These are phyloP conservation scores for Tricholomella constricta DNA, from an alignment of 768 basidiomycete species.

Conservation along the genomic window DNA sequence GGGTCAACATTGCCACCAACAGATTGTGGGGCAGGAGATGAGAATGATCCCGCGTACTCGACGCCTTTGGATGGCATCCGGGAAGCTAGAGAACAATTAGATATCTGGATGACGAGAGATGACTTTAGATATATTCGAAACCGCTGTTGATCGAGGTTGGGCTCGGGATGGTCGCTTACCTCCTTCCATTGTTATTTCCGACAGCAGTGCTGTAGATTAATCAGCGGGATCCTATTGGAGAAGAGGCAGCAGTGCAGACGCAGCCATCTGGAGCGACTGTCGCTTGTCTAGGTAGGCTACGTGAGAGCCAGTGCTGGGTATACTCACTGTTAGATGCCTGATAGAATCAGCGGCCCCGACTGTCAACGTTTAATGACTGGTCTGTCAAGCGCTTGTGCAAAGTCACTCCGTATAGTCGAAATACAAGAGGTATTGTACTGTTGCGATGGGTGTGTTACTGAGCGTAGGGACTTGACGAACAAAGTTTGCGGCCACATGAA, in stretches of 20 bases:
- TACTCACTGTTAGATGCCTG: not conserved
- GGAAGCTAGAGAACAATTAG: not conserved
- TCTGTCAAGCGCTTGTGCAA: too few species aligned
- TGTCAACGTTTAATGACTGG: too few species aligned
- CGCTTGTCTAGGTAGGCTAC: not conserved
- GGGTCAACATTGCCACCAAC: not conserved
- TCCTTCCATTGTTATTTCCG: not conserved
- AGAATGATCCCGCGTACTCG: not conserved
- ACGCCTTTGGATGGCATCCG: too few species aligned
- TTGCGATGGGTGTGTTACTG: too few species aligned
- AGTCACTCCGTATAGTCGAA: too few species aligned
- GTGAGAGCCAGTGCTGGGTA: not conserved
- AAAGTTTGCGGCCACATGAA: conserved; percentile 2
- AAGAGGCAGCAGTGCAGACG: not conserved
- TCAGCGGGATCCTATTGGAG: not conserved
- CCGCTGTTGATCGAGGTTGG: not conserved
- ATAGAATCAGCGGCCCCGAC: too few species aligned
- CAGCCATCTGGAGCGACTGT: not conserved
- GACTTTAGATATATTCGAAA: not conserved
- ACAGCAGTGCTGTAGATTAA: not conserved
- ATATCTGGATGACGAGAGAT: not conserved
- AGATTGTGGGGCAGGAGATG: not conserved
- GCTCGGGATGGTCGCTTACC: not conserved
- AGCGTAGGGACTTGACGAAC: not conserved
- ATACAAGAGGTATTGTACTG: too few species aligned